Conservation (phyloP, 148 eudicot species). For the Beta vulgaris region DNA sequence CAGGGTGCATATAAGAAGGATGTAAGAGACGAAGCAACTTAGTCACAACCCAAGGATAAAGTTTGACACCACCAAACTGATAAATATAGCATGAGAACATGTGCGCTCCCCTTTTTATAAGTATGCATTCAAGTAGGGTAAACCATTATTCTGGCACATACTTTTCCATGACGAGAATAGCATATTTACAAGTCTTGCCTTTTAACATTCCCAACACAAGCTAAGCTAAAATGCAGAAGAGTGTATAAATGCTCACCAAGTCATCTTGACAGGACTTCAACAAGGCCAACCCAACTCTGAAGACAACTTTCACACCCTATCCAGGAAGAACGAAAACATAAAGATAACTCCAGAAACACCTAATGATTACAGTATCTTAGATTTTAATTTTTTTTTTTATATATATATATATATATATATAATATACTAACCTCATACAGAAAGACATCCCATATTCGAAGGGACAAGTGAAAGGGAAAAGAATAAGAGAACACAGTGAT, state of each 20-base stretch:
- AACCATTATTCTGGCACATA: not conserved
- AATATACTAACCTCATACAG: slow-evolving; percentile 71
- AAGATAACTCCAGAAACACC: not conserved
- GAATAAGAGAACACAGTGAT: slow-evolving; percentile 94
- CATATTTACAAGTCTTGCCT: not conserved
- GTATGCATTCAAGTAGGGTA: not conserved
- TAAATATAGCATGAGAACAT: not conserved
- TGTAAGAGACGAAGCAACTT: not conserved
- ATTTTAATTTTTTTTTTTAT: not conserved
- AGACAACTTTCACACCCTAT: slow-evolving; percentile 87
- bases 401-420: no score
- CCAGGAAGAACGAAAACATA: slow-evolving; percentile 13
- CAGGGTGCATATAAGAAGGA: not conserved
- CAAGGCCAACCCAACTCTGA: slow-evolving; percentile 88
- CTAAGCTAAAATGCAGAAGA: not conserved
- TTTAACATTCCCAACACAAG: not conserved
- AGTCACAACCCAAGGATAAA: not conserved
- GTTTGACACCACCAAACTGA: not conserved
- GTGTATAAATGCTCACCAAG: slow-evolving; percentile 51
- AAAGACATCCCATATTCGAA: slow-evolving; percentile 96
- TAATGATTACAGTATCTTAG: not conserved
- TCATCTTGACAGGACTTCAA: slow-evolving; percentile 89
- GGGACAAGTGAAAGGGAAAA: slow-evolving; percentile 92
- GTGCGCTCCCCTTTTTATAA: not conserved
- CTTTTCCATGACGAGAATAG: not conserved